Conservation (phyloP, 345 rosid genomes). For the Corymbia maculata region DNA sequence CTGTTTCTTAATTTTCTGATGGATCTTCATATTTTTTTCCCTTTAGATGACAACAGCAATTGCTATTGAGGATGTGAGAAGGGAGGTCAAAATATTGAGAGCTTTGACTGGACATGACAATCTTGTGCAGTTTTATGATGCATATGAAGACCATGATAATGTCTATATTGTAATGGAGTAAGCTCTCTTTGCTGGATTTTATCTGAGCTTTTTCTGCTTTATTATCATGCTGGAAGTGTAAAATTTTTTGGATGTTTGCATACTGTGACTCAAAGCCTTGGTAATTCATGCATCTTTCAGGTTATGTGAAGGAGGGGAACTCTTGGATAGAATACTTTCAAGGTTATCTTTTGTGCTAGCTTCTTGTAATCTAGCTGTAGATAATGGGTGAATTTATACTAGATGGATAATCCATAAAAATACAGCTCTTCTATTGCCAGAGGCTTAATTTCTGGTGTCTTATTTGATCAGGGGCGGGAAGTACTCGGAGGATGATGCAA, state of each 20-base stretch:
- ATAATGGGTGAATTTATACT: not conserved
- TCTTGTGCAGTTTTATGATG: constrained; percentile 80
- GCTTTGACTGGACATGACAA: constrained; percentile 84
- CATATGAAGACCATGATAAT: constrained; percentile 78
- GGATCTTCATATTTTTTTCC: not conserved
- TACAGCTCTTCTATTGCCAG: not conserved
- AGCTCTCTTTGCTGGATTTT: constrained; percentile 8
- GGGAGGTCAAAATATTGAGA: constrained; percentile 87
- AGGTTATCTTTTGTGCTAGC: constrained; percentile 37
- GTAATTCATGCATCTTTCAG: constrained; percentile 27
- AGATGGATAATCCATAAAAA: not conserved
- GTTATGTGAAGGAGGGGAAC: constrained; percentile 98
- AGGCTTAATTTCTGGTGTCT: not conserved
- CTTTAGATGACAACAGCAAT: constrained; percentile 92
- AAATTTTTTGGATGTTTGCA: not conserved
- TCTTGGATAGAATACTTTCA: constrained; percentile 89
- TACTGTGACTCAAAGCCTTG: not conserved
- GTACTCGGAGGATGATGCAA: constrained; percentile 95
- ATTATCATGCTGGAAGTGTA: not conserved
- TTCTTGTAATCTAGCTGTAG: not conserved
- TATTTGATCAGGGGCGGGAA: constrained; percentile 74
- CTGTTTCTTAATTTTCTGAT: not conserved
- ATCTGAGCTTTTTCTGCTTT: not conserved
- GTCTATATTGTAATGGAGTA: constrained; percentile 98
- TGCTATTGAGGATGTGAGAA: constrained; percentile 96